Conservation (phyloP, 495 filamentous ascomycete species). For the Podospora australis region DNA sequence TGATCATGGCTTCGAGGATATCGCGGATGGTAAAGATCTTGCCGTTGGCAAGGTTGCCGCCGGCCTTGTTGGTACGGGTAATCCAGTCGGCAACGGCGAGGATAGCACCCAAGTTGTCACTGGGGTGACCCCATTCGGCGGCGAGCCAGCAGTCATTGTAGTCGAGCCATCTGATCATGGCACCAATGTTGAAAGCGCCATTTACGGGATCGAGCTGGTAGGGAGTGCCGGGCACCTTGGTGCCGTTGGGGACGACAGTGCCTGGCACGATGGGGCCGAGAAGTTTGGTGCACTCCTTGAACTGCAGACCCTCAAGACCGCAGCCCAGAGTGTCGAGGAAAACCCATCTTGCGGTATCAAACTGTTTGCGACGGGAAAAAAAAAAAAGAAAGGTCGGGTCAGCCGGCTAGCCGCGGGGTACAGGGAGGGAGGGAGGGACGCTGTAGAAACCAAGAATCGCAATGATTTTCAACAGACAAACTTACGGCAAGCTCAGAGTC, state of each 20-base stretch:
- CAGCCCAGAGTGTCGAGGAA: slow-evolving; percentile 95
- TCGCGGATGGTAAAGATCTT: slow-evolving; percentile 82
- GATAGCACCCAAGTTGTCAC: slow-evolving; percentile 54
- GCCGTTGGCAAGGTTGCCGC: slow-evolving; percentile 77
- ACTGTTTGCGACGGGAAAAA: slow-evolving; percentile 46
- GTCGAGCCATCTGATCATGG: slow-evolving; percentile 97
- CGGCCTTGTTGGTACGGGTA: slow-evolving; percentile 88
- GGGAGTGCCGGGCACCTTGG: slow-evolving; percentile 82
- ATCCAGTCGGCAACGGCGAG: slow-evolving; percentile 96
- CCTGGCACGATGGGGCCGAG: slow-evolving; percentile 90
- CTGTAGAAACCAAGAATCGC: too few relatives aligned
- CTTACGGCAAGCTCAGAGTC: slow-evolving; percentile 87
- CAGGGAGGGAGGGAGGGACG: too few relatives aligned
- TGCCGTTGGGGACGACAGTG: slow-evolving; percentile 87
- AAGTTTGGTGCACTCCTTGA: slow-evolving; percentile 91
- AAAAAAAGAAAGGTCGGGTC: slow-evolving; percentile 9
- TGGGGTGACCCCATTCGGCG: slow-evolving; percentile 93
- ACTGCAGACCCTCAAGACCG: slow-evolving; percentile 89
- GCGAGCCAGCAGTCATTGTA: slow-evolving; percentile 99
- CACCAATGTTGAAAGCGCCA: slow-evolving; percentile 96
- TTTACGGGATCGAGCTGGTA: slow-evolving; percentile 94
- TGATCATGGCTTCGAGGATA: slow-evolving; percentile 97
- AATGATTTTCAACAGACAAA: too few relatives aligned
- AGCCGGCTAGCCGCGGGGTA: slow-evolving; percentile 8
- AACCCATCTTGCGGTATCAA: slow-evolving; percentile 83